A percentile compares a stretch with the other conserved stretches of the same genome.
Evolutionary conservation across 2,329 filamentous ascomycete species (phyloP).

Genomic region (Albophoma yamanashiensis): DNA sequence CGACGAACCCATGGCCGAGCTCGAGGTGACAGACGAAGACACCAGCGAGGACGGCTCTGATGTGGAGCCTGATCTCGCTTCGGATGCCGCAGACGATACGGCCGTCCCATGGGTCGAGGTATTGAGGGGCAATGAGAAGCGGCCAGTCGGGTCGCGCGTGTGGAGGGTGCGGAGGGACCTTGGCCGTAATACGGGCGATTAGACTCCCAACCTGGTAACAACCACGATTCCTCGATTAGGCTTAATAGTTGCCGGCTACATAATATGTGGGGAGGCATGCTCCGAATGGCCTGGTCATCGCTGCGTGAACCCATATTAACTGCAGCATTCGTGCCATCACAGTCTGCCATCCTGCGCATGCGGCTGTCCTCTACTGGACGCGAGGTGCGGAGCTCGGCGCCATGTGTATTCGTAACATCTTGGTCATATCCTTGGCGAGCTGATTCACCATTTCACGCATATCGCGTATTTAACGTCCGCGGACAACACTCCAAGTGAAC

Average conservation of each 20-base stretch:
- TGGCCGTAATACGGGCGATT: slow-evolving; percentile 28
- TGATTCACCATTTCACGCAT: background rate
- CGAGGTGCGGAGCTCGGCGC: background rate
- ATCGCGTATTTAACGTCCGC: background rate
- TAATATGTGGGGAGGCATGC: background rate
- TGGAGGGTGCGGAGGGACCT: slow-evolving; percentile 56
- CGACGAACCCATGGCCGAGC: slow-evolving; percentile 15
- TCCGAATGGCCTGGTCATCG: background rate
- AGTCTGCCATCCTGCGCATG: background rate
- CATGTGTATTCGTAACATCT: background rate
- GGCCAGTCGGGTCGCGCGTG: slow-evolving; percentile 46
- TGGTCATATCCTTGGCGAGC: background rate
- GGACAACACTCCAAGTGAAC: background rate
- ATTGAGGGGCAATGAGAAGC: slow-evolving; percentile 41
- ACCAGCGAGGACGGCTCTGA: slow-evolving; percentile 21
- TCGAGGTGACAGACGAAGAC: slow-evolving; percentile 23
- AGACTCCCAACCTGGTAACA: slow-evolving; percentile 6
- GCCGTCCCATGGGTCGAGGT: slow-evolving; percentile 49
- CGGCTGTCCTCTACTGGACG: background rate
- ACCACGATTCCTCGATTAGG: background rate
- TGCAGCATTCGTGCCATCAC: background rate
- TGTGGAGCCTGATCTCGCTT: slow-evolving; percentile 15
- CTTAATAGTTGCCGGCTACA: background rate
- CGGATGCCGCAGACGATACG: slow-evolving; percentile 11
- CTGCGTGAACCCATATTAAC: background rate